Conservation (phyloP, 73 alveolate species). For the Diophrys sp. region DNA sequence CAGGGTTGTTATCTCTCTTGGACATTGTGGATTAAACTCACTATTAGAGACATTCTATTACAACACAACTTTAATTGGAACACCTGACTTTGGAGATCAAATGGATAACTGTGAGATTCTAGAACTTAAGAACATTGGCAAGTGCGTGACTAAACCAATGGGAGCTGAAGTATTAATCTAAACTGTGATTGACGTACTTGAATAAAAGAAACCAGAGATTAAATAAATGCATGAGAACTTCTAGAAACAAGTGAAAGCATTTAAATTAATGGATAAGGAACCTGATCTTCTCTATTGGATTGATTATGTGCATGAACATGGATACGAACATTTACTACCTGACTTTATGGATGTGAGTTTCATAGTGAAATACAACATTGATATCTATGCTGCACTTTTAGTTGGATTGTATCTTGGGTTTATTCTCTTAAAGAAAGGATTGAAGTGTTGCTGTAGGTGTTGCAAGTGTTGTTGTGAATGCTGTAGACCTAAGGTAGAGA, state of each 20-base stretch:
- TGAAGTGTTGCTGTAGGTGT: background rate
- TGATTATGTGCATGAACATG: background rate
- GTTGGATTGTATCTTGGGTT: background rate
- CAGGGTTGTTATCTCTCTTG: background rate
- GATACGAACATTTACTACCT: background rate
- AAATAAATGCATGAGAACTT: background rate
- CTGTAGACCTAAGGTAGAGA: too few species aligned
- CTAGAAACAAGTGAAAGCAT: background rate
- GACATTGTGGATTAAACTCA: background rate
- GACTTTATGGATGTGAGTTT: background rate
- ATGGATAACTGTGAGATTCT: background rate
- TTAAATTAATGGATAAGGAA: background rate
- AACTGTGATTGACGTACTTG: background rate
- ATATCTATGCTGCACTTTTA: background rate
- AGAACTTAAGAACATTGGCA: background rate
- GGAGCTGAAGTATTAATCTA: background rate
- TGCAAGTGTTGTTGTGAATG: background rate
- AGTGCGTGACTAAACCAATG: background rate
- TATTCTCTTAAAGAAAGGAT: too few species aligned
- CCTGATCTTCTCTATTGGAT: constrained; percentile 6
- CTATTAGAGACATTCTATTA: background rate
- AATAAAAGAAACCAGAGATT: background rate
- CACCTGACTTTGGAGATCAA: background rate
- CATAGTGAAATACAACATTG: background rate
- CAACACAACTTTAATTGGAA: background rate